Base-by-base conservation (phyloP, 1,139 yeast genomes). In the Suhomyces wounanorum region DNA sequence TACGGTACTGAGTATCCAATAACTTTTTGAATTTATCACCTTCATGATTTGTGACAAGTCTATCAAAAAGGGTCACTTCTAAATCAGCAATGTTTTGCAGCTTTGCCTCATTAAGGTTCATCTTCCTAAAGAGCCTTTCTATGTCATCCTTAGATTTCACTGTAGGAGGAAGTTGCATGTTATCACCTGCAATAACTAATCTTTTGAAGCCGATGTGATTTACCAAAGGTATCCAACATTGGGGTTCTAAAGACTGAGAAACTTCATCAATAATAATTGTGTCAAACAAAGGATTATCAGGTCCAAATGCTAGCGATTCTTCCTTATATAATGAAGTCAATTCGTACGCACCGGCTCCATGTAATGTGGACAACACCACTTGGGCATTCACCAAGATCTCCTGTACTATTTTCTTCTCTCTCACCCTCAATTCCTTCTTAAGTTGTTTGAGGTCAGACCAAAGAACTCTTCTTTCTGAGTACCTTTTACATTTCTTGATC, bases 181-280 rank as follows among this genome's bases (percentile, higher is more conserved):
- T 88, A 64, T 92, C 98, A 47, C 96, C 96, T 0, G 96, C 95
- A 28, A 87, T 79, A 1, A 92, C 82, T 30, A 92, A 66, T 52
- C 84, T 77, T 39, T 78, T 78, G 37, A 85, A 80, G 5, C 82
- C 76, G 37, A 81, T 72, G 59, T 87, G 89, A 45, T 79, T 79
- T 14, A 89, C 73, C n/a, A 94, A 56, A 0, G 99, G 98, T 30
- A 94, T 90, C 98, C 98, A 92, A 63, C 97, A 91, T 61, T 94
- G 96, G 0, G 98, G 96, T 62, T 94, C 97, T 51, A 92, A 69
- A 3, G 97, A 80, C 66, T 94, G 99, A 0, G 97, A 90, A 0
- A 94, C 97, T 67, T 94, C 99, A 67, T 94, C 99, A 43, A 94
- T 91, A 18, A 94, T 88, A 23, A 94, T 77, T 0, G 96, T 85